Percentiles rank a stretch among this genome's conserved stretches.
Conservation (phyloP, 2,329 filamentous ascomycete species). For the Pseudogymnoascus sp. region DNA sequence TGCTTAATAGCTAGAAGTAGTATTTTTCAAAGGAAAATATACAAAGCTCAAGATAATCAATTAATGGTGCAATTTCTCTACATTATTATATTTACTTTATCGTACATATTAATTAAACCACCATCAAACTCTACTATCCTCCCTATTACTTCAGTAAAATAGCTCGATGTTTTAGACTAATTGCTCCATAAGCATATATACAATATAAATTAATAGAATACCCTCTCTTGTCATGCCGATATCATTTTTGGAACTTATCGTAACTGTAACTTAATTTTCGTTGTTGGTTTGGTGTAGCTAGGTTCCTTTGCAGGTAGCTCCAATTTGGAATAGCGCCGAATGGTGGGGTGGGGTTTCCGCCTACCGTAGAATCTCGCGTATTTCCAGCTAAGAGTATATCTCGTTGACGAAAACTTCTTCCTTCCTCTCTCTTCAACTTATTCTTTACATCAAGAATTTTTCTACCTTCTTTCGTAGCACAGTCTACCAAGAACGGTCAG, state of each 20-base stretch:
- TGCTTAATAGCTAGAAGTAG: neutral
- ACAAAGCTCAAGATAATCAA: neutral
- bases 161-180: neutral
- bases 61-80: neutral
- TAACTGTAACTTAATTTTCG: neutral
- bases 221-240: neutral
- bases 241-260: no score
- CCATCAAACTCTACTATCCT: neutral
- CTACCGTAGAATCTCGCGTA: slow-evolving; percentile 7
- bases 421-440: neutral
- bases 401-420: slow-evolving; percentile 6
- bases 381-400: slow-evolving; percentile 5
- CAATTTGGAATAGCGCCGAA: neutral
- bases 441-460: slow-evolving; percentile 6
- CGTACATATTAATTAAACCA: neutral
- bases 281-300: neutral
- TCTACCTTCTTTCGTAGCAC: slow-evolving; percentile 4
- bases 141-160: neutral
- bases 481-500: slow-evolving; percentile 6
- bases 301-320: neutral
- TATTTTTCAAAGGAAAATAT: neutral
- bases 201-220: neutral
- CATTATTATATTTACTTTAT: neutral
- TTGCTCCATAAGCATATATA: neutral
- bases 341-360: neutral